phyloP scores from a whole-genome alignment of 139 green algal genomes.

The Desmodesmus armatus region DNA sequence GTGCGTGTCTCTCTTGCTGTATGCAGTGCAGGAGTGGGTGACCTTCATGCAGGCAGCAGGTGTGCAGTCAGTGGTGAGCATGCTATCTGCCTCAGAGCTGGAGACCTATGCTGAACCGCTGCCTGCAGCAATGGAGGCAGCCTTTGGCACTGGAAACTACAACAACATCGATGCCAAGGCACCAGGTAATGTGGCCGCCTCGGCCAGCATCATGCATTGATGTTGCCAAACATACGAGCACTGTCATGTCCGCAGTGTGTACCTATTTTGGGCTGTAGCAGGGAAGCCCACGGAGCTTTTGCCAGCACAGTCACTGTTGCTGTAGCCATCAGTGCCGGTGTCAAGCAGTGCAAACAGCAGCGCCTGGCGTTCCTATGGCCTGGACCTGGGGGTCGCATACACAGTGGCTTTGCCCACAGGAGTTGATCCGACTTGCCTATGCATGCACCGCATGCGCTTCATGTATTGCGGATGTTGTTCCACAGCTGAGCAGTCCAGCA shows the following conservation, averaged over 20 bases:
- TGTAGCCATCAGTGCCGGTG: background rate
- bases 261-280: too few species aligned
- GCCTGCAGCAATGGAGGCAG: conserved; percentile 17
- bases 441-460: background rate
- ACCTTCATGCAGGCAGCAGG: background rate
- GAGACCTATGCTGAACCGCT: conserved; percentile 32
- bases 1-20: background rate
- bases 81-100: conserved; percentile 36
- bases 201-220: background rate
- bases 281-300: background rate
- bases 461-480: background rate
- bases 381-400: too few species aligned
- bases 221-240: background rate
- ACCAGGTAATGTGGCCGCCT: background rate
- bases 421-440: too few species aligned
- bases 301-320: background rate
- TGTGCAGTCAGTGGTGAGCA: conserved; percentile 17
- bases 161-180: conserved; percentile 31
- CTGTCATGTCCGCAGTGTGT: background rate
- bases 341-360: background rate
- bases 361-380: too few species aligned
- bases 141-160: conserved; percentile 24
- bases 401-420: too few species aligned
- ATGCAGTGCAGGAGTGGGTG: conserved; percentile 31
- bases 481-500: background rate